Conservation (phyloP, 192 early-diverging fungal species). For the Coemansia sp. region DNA sequence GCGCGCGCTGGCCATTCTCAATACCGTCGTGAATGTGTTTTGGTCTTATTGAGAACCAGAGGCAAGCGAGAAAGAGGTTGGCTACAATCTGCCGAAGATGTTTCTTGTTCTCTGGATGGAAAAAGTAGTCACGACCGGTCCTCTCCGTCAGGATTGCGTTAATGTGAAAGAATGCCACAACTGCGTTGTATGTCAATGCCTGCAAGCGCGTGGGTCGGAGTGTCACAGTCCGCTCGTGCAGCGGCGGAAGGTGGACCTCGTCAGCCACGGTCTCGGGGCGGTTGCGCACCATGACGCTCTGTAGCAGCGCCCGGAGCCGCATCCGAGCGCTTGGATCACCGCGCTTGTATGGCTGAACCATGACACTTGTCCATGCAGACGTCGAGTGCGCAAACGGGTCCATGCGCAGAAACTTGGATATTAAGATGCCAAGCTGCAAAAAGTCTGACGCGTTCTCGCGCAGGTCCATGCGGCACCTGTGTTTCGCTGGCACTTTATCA, state of each 20-base stretch:
- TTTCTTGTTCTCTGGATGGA: conserved; percentile 61
- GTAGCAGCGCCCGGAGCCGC: conserved; percentile 60
- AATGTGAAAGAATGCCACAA: conserved; percentile 63
- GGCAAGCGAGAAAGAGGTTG: conserved; percentile 65
- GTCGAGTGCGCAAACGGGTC: conserved; percentile 59
- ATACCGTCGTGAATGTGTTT: conserved; percentile 42
- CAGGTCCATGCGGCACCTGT: conserved; percentile 8
- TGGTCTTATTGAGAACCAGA: conserved; percentile 61
- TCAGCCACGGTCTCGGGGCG: conserved; percentile 53
- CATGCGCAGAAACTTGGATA: conserved; percentile 62
- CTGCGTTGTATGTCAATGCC: conserved; percentile 43
- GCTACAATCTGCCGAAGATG: conserved; percentile 59
- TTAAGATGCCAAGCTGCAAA: conserved; percentile 59
- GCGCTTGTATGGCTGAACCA: conserved; percentile 60
- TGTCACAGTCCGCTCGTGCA: conserved; percentile 48
- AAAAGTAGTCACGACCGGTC: conserved; percentile 71
- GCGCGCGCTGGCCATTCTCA: conserved; percentile 28
- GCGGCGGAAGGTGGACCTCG: conserved; percentile 66
- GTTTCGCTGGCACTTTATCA: neutral
- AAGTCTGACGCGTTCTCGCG: conserved; percentile 42
- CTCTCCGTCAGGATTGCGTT: conserved; percentile 68
- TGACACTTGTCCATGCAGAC: conserved; percentile 50
- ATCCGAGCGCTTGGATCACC: conserved; percentile 47
- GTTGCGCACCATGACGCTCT: conserved; percentile 75
- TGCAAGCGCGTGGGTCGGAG: conserved; percentile 37